Percentiles rank a stretch among this genome's conserved stretches.
These are phyloP conservation scores for Maudiozyma humilis DNA, from an alignment of 1,139 yeast genomes.

Conservation along the genomic window DNA sequence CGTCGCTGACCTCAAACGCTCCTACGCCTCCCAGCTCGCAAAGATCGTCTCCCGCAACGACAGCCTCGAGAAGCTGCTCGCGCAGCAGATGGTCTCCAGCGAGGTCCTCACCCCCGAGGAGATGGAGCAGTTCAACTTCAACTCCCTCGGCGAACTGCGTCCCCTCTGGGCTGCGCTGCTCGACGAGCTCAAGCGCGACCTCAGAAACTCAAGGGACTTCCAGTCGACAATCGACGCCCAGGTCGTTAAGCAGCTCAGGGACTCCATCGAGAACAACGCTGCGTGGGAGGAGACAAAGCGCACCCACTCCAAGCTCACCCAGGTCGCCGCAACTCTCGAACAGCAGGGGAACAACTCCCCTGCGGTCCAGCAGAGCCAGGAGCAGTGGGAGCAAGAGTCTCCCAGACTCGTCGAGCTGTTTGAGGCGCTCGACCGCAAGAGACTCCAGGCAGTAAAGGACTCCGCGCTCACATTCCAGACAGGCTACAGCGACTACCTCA, in stretches of 20 bases:
- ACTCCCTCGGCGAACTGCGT: slow-evolving; percentile 46
- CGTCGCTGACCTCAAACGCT: slow-evolving; percentile 42
- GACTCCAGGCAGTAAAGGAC: slow-evolving; percentile 62
- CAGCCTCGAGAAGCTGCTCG: slow-evolving; percentile 33
- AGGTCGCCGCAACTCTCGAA: slow-evolving; percentile 31
- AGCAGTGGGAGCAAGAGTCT: slow-evolving; percentile 65
- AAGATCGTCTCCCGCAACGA: slow-evolving; percentile 42
- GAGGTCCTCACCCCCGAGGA: slow-evolving; percentile 32
- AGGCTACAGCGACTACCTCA: slow-evolving; percentile 42
- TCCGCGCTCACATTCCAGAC: slow-evolving; percentile 65
- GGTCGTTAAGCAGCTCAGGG: slow-evolving; percentile 46
- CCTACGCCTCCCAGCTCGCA: slow-evolving; percentile 45
- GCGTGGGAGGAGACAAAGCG: slow-evolving; percentile 40
- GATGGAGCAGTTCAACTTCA: slow-evolving; percentile 36
- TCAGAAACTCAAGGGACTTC: slow-evolving; percentile 44
- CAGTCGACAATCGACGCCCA: slow-evolving; percentile 48
- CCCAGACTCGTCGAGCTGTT: slow-evolving; percentile 71
- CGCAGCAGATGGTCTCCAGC: slow-evolving; percentile 29
- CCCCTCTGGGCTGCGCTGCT: slow-evolving; percentile 53
- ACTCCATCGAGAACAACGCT: slow-evolving; percentile 46
- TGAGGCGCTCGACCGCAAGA: slow-evolving; percentile 62
- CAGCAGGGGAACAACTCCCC: slow-evolving; percentile 12
- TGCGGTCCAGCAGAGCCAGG: slow-evolving; percentile 16
- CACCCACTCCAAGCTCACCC: slow-evolving; percentile 36
- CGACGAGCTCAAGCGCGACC: slow-evolving; percentile 45